phyloP scores from a whole-genome alignment of 306 rosid species.

The Dryas octopetala region DNA sequence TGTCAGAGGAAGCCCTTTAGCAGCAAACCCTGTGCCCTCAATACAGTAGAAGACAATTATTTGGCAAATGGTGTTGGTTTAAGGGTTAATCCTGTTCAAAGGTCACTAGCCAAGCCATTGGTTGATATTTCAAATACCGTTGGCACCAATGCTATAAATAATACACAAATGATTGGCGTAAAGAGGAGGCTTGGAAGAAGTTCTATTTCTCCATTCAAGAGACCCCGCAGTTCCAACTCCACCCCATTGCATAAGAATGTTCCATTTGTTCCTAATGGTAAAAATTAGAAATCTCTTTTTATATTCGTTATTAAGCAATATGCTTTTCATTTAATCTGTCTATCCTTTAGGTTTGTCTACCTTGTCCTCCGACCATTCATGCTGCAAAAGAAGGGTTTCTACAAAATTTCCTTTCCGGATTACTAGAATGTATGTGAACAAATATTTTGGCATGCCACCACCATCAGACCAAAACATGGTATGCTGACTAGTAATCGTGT shows the following conservation, averaged over 20 bases:
- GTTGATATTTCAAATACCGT: constrained; percentile 64
- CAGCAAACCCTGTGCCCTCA: constrained; percentile 19
- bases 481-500: constrained; percentile 26
- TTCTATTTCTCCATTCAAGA: constrained; percentile 73
- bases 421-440: constrained; percentile 56
- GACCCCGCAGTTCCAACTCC: constrained; percentile 62
- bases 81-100: constrained; percentile 33
- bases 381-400: constrained; percentile 60
- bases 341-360: constrained; percentile 55
- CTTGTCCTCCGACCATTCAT: constrained; percentile 41
- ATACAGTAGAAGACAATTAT: constrained; percentile 26
- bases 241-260: constrained; percentile 46
- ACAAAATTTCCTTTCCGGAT: constrained; percentile 57
- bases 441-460: constrained; percentile 56
- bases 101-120: constrained; percentile 44
- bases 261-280: constrained; percentile 47
- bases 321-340: constrained; percentile 31
- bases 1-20: constrained; percentile 34
- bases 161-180: constrained; percentile 32
- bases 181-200: constrained; percentile 61
- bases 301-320: constrained; percentile 20
- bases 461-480: constrained; percentile 45
- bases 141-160: constrained; percentile 31
- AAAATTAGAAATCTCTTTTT: constrained; percentile 13
- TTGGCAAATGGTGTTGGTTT: constrained; percentile 36